Percentiles rank a stretch among this genome's conserved stretches.
These are phyloP conservation scores for Colletotrichum tropicicola DNA, from an alignment of 2,329 filamentous ascomycete genomes.

Conservation along the genomic window DNA sequence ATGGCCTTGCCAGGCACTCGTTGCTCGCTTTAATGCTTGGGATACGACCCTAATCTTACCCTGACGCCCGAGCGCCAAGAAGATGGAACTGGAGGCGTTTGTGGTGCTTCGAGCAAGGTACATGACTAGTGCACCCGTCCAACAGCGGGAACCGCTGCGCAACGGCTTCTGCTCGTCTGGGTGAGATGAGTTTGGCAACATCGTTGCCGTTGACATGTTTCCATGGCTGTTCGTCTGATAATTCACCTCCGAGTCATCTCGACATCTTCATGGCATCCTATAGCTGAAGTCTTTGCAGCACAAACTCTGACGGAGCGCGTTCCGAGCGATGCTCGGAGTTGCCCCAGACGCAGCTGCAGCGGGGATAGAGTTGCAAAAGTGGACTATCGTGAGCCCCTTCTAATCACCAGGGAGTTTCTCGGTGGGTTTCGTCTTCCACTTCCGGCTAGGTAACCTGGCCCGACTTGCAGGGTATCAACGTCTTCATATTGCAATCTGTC, in stretches of 20 bases:
- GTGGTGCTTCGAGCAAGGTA: constrained; percentile 15
- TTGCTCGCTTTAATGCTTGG: background rate
- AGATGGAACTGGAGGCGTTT: background rate
- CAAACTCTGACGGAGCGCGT: background rate
- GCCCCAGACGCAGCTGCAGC: background rate
- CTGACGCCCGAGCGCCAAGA: constrained; percentile 5
- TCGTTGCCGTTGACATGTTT: background rate
- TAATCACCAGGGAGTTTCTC: constrained; percentile 14
- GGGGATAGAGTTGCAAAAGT: constrained; percentile 25
- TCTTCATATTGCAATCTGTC: constrained; percentile 17
- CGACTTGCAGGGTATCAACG: constrained; percentile 13
- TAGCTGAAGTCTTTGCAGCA: background rate
- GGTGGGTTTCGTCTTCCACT: constrained; percentile 22
- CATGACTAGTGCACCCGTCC: constrained; percentile 19
- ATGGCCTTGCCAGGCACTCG: constrained; percentile 14
- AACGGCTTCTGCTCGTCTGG: background rate
- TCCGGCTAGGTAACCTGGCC: constrained; percentile 10
- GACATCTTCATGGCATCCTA: background rate
- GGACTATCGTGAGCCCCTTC: constrained; percentile 27
- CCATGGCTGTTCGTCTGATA: background rate
- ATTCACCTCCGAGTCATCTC: background rate
- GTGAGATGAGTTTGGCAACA: background rate
- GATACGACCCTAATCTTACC: constrained; percentile 25
- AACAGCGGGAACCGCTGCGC: background rate
- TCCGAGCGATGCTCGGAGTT: background rate